Evolutionary conservation across 257 asterid species (phyloP), one percentile per base, ranked within the genome.

Genomic region (Rauvolfia tetraphylla): DNA sequence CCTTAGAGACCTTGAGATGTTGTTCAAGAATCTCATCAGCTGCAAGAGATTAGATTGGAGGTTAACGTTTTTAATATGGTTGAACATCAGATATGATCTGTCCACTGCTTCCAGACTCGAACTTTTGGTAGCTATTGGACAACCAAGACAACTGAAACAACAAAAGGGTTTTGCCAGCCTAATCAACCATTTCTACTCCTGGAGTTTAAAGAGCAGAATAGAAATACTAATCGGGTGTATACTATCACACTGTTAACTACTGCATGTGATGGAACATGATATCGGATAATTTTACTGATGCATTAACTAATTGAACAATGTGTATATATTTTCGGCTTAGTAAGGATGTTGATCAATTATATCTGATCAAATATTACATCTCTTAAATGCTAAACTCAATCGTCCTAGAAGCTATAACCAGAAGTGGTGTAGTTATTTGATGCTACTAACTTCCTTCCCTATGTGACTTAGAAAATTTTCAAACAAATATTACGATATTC

Each of bases 1-100:
- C 87, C 12, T 83, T 79, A 73, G 81, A 80, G 90, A 80, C 92
- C 73, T 79, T 84, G 12, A 86, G 91, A 77, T 86, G 86, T 73
- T 71, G 80, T 71, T 88, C 91, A 42, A 56, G 85, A 74, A 89
- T 84, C 74, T 84, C 93, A 77, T 86, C 89, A 80, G 87, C 97
- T 92, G 94, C 85, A 83, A 81, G 49, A 79, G 84, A 51, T 51
- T 17, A 68, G 75, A 76, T 56, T 58, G 66, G 59, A 66, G 78
- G 75, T 54, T 72, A 80, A 76, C 61, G 25, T 65, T 62, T 49
- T 78, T 38, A 53, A 72, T 73, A 72, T 76, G 57, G 29, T 54
- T 54, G 31, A 22, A 56, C 38, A 7, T 3, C 22, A n/a, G 0
- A 54, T 34, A 22, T 53, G 22, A 54, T 51, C 34, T 72, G 7